Percentiles rank a stretch among this genome's conserved stretches.
Conservation (phyloP, 2,329 filamentous ascomycete species). For the Exophiala spinifera region DNA sequence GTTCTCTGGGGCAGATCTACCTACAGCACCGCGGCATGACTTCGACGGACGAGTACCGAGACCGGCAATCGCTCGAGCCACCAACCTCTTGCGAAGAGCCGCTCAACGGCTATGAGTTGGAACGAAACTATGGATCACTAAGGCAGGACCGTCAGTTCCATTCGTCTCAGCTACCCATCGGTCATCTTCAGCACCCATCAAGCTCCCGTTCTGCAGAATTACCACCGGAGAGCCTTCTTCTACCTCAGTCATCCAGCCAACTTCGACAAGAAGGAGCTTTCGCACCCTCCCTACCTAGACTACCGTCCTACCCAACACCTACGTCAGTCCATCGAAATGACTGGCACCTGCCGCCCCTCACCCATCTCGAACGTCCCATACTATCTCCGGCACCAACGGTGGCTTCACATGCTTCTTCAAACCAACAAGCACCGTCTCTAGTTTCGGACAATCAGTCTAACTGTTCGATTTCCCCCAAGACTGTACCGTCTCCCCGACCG, state of each 20-base stretch:
- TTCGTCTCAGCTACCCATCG: neutral
- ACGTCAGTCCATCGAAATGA: conserved; percentile 3
- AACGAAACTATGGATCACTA: neutral
- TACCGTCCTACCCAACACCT: neutral
- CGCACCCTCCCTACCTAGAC: neutral
- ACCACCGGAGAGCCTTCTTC: neutral
- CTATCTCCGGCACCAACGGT: conserved; percentile 65
- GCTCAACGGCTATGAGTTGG: neutral
- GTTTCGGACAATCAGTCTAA: conserved; percentile 67
- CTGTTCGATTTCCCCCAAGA: conserved; percentile 58
- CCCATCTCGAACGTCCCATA: conserved; percentile 55
- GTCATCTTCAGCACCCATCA: neutral
- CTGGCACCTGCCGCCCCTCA: conserved; percentile 13
- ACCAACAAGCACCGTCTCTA: conserved; percentile 64
- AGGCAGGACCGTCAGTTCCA: neutral
- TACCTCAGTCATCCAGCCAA: neutral
- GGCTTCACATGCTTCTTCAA: conserved; percentile 55
- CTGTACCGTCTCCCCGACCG: conserved; percentile 41
- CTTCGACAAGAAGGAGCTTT: neutral
- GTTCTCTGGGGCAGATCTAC: conserved; percentile 7
- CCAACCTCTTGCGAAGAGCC: conserved; percentile 3
- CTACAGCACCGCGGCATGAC: neutral
- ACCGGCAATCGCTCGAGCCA: neutral
- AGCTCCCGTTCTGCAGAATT: neutral
- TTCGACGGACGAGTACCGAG: neutral